Conservation (phyloP, 225 moss, liverwort and hornwort genomes). For the Marchantia paleacea region DNA sequence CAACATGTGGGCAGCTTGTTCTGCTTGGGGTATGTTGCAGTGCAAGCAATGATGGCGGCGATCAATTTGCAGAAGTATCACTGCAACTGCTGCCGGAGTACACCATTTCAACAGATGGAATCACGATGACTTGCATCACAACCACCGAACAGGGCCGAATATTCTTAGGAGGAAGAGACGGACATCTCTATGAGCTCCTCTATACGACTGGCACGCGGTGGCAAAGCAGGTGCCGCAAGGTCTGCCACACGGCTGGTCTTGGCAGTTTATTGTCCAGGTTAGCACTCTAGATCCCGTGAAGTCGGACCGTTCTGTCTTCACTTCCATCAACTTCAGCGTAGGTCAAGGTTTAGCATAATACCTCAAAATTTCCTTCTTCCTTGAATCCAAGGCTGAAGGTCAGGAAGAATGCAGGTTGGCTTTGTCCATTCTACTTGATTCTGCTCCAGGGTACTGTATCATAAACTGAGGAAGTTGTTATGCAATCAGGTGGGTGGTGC, state of each 20-base stretch:
- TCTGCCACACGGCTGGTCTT: constrained; percentile 95
- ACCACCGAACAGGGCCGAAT: constrained; percentile 84
- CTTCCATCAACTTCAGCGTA: neutral
- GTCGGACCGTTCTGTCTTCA: neutral
- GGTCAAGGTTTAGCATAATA: neutral
- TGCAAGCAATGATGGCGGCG: constrained; percentile 74
- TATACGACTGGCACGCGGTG: constrained; percentile 87
- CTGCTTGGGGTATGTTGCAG: constrained; percentile 96
- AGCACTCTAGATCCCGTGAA: constrained; percentile 24
- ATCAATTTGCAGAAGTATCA: constrained; percentile 84
- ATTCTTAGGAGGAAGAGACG: constrained; percentile 92
- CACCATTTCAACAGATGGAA: constrained; percentile 92
- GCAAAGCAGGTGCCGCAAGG: constrained; percentile 96
- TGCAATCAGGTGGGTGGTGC: constrained; percentile 90
- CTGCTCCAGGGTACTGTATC: neutral
- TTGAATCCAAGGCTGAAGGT: neutral
- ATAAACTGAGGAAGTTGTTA: constrained; percentile 22
- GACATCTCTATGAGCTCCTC: constrained; percentile 92
- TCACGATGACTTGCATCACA: constrained; percentile 89
- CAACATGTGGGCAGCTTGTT: constrained; percentile 83
- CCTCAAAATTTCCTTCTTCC: neutral
- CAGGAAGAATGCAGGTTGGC: neutral
- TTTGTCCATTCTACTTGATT: neutral
- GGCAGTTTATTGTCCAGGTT: constrained; percentile 97
- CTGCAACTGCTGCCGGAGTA: constrained; percentile 91